Percentiles rank a stretch among this genome's conserved stretches.
Conservation (phyloP, 148 eudicot genomes). For the Diospyros lotus region DNA sequence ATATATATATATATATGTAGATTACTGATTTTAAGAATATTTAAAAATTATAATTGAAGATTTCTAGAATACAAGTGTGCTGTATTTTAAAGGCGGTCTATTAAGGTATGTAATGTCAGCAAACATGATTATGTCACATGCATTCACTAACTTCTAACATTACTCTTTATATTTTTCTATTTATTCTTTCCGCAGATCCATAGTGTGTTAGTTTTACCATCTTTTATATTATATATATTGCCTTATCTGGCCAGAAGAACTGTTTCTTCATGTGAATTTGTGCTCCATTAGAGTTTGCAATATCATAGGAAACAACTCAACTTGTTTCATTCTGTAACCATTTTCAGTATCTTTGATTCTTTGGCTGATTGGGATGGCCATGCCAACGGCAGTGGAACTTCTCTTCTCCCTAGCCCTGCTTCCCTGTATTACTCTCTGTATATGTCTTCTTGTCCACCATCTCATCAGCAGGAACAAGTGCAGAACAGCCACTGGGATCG, state of each 20-base stretch:
- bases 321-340: not conserved
- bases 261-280: constrained; percentile 14
- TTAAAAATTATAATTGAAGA: no score
- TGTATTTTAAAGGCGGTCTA: no score
- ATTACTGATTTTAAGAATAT: no score
- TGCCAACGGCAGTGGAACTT: not conserved
- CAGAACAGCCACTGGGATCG: not conserved
- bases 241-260: not conserved
- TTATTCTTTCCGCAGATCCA: not conserved
- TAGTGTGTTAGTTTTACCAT: not conserved
- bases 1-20: no score
- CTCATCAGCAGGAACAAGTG: not conserved
- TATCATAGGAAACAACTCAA: not conserved
- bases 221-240: not conserved
- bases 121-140: not conserved
- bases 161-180: not conserved
- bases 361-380: not conserved
- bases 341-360: not conserved
- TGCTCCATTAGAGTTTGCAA: constrained; percentile 4
- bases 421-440: not conserved
- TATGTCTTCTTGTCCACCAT: not conserved
- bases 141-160: not conserved
- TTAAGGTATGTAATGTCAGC: no score
- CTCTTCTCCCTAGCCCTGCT: not conserved
- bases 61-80: no score